A percentile compares a stretch with the other conserved stretches of the same genome.
Evolutionary conservation across 768 basidiomycete species (phyloP).

Genomic region (Russula virescens): DNA sequence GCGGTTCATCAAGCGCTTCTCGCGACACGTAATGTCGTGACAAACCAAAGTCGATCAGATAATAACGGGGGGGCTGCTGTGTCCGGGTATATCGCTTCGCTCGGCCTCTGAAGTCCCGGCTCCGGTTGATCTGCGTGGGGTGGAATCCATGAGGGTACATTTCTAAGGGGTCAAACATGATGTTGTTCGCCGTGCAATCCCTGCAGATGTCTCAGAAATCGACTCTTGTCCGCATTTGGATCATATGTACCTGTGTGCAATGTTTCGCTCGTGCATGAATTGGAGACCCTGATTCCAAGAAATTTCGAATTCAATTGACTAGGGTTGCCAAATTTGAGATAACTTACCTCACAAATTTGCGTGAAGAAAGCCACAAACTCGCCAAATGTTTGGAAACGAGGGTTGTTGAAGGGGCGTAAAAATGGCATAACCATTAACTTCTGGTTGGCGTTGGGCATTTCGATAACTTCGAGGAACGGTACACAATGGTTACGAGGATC

Average conservation of each 20-base stretch:
- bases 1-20: slow-evolving; percentile 20
- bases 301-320: background rate
- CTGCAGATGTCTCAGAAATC: background rate
- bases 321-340: background rate
- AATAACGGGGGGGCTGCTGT: slow-evolving; percentile 27
- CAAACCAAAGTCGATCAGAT: slow-evolving; percentile 31
- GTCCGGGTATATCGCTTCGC: slow-evolving; percentile 27
- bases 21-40: slow-evolving; percentile 25
- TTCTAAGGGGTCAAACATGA: slow-evolving; percentile 17
- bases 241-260: slow-evolving; percentile 25
- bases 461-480: slow-evolving; percentile 23
- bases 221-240: background rate
- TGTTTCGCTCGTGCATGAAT: slow-evolving; percentile 25
- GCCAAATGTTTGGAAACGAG: slow-evolving; percentile 27
- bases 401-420: slow-evolving; percentile 22
- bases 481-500: slow-evolving; percentile 28
- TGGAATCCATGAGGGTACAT: slow-evolving; percentile 19
- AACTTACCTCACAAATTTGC: slow-evolving; percentile 26
- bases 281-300: slow-evolving; percentile 22
- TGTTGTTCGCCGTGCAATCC: slow-evolving; percentile 15
- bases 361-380: slow-evolving; percentile 27
- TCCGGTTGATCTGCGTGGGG: slow-evolving; percentile 4
- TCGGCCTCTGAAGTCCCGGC: slow-evolving; percentile 6
- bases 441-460: slow-evolving; percentile 12
- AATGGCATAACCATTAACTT: slow-evolving; percentile 26